phyloP scores from a whole-genome alignment of 768 basidiomycete genomes.

The Cystobasidium ongulense region DNA sequence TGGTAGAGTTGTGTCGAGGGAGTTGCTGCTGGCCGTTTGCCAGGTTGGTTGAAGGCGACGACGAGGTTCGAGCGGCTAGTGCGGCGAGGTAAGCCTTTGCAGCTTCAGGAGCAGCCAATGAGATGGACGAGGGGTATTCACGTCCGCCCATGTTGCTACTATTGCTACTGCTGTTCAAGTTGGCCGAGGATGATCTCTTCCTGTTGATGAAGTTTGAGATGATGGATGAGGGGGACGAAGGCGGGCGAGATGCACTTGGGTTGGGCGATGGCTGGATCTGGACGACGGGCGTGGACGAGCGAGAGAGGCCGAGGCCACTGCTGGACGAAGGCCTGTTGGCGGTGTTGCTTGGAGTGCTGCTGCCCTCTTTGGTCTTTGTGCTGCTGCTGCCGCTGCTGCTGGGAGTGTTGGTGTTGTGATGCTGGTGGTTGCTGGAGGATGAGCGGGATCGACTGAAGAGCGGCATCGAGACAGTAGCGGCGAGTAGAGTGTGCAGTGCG shows the following conservation, averaged over 20 bases:
- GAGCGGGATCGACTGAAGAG: constrained; percentile 15
- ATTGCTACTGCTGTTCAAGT: background rate
- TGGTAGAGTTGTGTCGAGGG: background rate
- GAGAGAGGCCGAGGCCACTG: background rate
- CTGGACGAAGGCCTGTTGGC: background rate
- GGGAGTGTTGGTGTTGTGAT: background rate
- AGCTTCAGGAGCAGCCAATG: background rate
- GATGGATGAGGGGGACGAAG: constrained; percentile 3
- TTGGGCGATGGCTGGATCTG: background rate
- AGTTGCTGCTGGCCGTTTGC: background rate
- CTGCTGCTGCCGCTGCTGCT: constrained; percentile 6
- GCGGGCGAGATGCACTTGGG: background rate
- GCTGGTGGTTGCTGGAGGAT: background rate
- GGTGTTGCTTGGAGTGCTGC: background rate
- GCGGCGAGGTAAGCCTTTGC: constrained; percentile 19
- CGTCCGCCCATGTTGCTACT: background rate
- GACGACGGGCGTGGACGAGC: background rate
- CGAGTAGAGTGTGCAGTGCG: background rate
- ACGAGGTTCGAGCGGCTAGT: background rate
- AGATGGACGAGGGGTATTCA: background rate
- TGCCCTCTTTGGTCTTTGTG: too few relatives aligned
- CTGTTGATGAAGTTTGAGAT: background rate
- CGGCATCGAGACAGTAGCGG: constrained; percentile 11
- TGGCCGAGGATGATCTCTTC: background rate
- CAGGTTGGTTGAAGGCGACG: background rate